These are phyloP conservation scores for Scenedesmus sp. DNA, from an alignment of 163 green algal genomes.

Conservation along the genomic window DNA sequence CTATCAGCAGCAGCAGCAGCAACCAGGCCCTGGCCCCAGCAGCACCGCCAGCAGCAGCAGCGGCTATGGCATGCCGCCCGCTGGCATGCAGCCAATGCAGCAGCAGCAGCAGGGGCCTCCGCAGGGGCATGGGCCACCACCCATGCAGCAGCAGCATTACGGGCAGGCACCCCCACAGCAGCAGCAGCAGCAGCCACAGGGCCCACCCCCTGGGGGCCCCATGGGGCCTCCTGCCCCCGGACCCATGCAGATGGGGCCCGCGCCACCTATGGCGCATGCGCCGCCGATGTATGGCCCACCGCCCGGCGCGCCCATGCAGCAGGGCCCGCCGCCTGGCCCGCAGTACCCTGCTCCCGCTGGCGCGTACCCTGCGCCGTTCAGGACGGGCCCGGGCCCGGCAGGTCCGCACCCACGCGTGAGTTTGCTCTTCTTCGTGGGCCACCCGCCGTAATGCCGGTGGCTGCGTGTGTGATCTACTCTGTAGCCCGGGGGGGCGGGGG, in stretches of 20 bases:
- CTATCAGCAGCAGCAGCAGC: background rate
- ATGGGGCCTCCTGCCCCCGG: background rate
- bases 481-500: no score
- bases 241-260: constrained; percentile 11
- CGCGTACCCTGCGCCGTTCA: constrained; percentile 48
- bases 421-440: background rate
- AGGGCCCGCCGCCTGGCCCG: background rate
- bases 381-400: constrained; percentile 18
- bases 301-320: background rate
- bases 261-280: background rate
- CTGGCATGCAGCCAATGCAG: constrained; percentile 18
- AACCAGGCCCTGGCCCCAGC: background rate
- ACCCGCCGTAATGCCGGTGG: no score
- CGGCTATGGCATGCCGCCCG: background rate
- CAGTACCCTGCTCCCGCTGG: constrained; percentile 48
- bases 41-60: background rate
- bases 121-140: constrained; percentile 1
- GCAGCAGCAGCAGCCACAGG: constrained; percentile 22
- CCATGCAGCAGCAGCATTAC: background rate
- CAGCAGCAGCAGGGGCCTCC: background rate
- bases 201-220: background rate
- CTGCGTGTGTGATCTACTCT: no score
- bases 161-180: constrained; percentile 4
- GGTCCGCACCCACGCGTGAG: constrained; percentile 17
- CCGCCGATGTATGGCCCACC: constrained; percentile 40